Evolutionary conservation across 2,329 filamentous ascomycete genomes (phyloP), one percentile per base, ranked within the genome.

Genomic region (Helicocarpus griseus): DNA sequence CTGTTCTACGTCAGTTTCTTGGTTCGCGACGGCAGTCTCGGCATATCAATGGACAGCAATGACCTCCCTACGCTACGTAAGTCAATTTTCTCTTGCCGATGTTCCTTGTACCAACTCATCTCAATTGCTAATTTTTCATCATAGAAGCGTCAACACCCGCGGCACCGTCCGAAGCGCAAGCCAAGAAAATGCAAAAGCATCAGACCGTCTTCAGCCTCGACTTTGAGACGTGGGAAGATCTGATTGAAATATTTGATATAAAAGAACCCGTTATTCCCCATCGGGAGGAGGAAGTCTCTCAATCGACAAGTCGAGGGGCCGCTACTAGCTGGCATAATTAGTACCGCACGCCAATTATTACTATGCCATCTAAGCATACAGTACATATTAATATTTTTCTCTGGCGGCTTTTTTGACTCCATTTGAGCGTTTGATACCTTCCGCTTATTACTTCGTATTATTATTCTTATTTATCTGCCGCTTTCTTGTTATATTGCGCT

Each of bases 1-100:
- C 76, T 98, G 61, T 98, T 98, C 68, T 97, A 97, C 65, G 81
- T 95, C 59, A 94, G 88, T 65, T 98, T 98, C 63, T 72, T 98
- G 54, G 89, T 97, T 54, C 82, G 87, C 53, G 93, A 98, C 69
- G 89, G 89, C 9, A 81, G 79, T 54, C 80, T 89, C 5, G 81
- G 81, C 31, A 77, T 98, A n/a, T 75, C 80, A 2, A 78, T 82
- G 51, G 90, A 96, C 62, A 77, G 82, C 11, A 72, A 85, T 54
- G 83, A 79, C 1, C 71, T 95, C 39, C 90, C 90, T n/a, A 82
- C 88, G 21, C 69, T 97, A 46, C 75, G 89, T 95, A 76, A 75
- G 86, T 77, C 41, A n/a, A 36, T 14, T 40, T 39, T 26, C 13
- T 41, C 17, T 36, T 51, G 4, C 21, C 47, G 39, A 33, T 14